Evolutionary conservation across 139 green algal genomes (phyloP), one percentile per base, ranked within the genome.

Genomic region (Chlorella sp.): DNA sequence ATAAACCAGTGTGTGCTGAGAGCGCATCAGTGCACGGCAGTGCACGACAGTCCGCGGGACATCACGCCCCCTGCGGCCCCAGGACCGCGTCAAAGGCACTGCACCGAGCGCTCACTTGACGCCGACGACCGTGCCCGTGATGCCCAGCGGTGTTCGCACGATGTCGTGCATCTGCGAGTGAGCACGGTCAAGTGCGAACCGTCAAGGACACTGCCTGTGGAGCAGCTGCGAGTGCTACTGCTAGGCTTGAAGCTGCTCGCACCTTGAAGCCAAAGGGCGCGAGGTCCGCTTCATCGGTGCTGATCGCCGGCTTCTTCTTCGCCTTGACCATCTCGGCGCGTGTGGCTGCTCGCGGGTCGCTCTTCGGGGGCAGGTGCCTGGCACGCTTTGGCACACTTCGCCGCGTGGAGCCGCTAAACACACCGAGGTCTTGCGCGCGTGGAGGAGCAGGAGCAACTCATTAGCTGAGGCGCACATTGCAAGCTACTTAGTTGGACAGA

Each of bases 181-280:
- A 55, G 42, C 42, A 55, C 42, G 42, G 42, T 55, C 42, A 55
- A 35, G 27, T 3, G 35, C 30, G 23, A 29, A 2, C 26, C 2
- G 24, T 35, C 2, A 23, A 62, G 4, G 2, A 34, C 27, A 35
- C n/a, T 5, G 36, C 35, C 5, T 42, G 30, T 24, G 42, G 10
- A 55, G 10, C 10, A 17, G 10, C 10, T 55, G 42, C 42, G 42
- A 10, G 42, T 55, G 42, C 42, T n/a, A n/a, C n/a, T n/a, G n/a
- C n/a, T n/a, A n/a, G n/a, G n/a, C n/a, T n/a, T n/a, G n/a, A n/a
- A n/a, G n/a, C n/a, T n/a, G n/a, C n/a, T 26, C 63, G 24, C 27
- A 81, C 64, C 67, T 76, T 83, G n/a, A 88, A 81, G 26, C 82
- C 82, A 74, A 85, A 88, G 3, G 71, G 64, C 22, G 63, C 71